These are phyloP conservation scores for Tetragonia tetragonoides DNA, from an alignment of 148 eudicot genomes.

Conservation along the genomic window DNA sequence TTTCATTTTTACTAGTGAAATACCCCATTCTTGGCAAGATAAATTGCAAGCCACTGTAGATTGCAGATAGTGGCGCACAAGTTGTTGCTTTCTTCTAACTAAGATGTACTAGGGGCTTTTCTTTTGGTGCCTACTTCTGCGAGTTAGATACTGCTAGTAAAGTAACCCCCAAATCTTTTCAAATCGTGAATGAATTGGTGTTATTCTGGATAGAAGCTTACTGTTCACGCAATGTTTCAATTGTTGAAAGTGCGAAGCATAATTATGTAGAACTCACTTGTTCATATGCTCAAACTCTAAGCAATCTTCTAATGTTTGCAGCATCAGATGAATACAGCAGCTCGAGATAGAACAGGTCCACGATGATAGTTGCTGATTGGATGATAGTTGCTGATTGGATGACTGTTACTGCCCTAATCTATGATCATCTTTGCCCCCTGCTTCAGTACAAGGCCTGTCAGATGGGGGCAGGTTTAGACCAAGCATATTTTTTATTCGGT, in stretches of 20 bases:
- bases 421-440: neutral
- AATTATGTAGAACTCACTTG: neutral
- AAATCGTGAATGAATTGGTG: neutral
- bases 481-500: neutral
- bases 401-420: neutral
- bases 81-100: neutral
- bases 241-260: neutral
- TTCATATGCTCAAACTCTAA: neutral
- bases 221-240: neutral
- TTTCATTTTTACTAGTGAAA: neutral
- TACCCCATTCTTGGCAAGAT: neutral
- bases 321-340: slow-evolving; percentile 30
- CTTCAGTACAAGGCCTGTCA: neutral
- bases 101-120: neutral
- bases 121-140: neutral
- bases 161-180: neutral
- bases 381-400: neutral
- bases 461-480: slow-evolving; percentile 1
- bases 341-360: slow-evolving; percentile 19
- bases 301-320: slow-evolving; percentile 5
- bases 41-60: neutral
- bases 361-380: slow-evolving; percentile 9
- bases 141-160: no score
- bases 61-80: no score
- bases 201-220: neutral